A percentile compares a stretch with the other conserved stretches of the same genome.
These are phyloP conservation scores for Cytospora paraplurivora DNA, from an alignment of 2,329 filamentous ascomycete species.

Conservation along the genomic window DNA sequence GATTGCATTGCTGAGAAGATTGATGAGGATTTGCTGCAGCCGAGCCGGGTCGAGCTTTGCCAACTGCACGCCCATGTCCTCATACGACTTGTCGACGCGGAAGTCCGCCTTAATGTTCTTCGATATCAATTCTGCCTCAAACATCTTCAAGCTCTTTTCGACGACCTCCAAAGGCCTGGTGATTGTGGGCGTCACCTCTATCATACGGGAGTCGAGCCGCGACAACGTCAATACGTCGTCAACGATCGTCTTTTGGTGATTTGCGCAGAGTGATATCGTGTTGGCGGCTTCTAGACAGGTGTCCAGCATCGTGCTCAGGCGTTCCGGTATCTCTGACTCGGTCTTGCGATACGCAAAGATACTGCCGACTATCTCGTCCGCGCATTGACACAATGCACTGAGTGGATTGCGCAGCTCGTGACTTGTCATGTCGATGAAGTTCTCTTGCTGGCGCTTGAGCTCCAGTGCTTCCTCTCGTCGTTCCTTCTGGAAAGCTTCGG, in stretches of 20 bases:
- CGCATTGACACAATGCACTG: slow-evolving; percentile 73
- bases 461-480: slow-evolving; percentile 81
- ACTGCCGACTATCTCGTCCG: slow-evolving; percentile 67
- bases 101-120: slow-evolving; percentile 74
- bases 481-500: slow-evolving; percentile 76
- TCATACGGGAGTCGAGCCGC: slow-evolving; percentile 74
- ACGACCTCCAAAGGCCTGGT: slow-evolving; percentile 69
- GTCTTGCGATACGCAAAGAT: slow-evolving; percentile 45
- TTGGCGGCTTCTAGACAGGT: slow-evolving; percentile 73
- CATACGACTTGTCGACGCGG: slow-evolving; percentile 67
- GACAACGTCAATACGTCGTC: slow-evolving; percentile 74
- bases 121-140: slow-evolving; percentile 72
- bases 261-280: slow-evolving; percentile 78
- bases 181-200: slow-evolving; percentile 71
- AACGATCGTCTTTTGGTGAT: slow-evolving; percentile 78
- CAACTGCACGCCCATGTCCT: slow-evolving; percentile 67
- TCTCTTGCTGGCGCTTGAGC: slow-evolving; percentile 71
- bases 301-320: slow-evolving; percentile 53
- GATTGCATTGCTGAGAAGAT: slow-evolving; percentile 70
- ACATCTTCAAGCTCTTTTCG: slow-evolving; percentile 72
- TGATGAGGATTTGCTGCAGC: slow-evolving; percentile 74
- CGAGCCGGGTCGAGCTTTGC: slow-evolving; percentile 75
- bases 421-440: slow-evolving; percentile 74
- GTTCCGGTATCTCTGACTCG: slow-evolving; percentile 35
- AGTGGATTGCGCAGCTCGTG: slow-evolving; percentile 79